These are phyloP conservation scores for Paraphysoderma sedebokerense DNA, from an alignment of 371 early-diverging fungal species.

Conservation along the genomic window DNA sequence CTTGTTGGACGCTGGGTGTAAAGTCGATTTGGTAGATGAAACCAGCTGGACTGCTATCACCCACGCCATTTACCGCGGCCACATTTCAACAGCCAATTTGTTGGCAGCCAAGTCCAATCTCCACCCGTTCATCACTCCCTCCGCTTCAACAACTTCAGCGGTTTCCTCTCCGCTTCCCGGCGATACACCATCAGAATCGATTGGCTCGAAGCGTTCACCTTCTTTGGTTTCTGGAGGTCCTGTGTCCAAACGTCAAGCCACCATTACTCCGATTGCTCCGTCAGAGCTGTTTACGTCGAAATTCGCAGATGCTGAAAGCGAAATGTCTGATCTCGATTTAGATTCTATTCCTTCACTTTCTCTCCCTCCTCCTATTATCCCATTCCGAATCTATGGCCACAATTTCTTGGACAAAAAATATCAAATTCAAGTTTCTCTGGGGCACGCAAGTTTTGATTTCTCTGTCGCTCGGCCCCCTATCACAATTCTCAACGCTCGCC, in stretches of 20 bases:
- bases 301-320: conserved; percentile 4
- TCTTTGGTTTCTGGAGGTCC: not conserved
- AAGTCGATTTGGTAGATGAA: conserved; percentile 62
- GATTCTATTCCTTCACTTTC: conserved; percentile 68
- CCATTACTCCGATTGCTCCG: conserved; percentile 17
- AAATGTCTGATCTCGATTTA: conserved; percentile 25
- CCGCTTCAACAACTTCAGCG: not conserved
- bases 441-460: too few species aligned
- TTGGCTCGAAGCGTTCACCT: too few species aligned
- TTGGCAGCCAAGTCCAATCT: conserved; percentile 1
- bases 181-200: not conserved
- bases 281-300: conserved; percentile 12
- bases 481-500: conserved; percentile 19
- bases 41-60: conserved; percentile 54
- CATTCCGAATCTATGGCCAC: conserved; percentile 90
- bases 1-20: conserved; percentile 62
- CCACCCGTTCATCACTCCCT: not conserved
- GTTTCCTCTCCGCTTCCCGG: not conserved
- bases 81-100: conserved; percentile 20
- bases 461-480: too few species aligned
- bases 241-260: conserved; percentile 2
- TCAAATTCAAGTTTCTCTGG: conserved; percentile 43
- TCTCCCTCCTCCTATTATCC: conserved; percentile 90
- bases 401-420: conserved; percentile 75
- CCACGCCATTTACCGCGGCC: conserved; percentile 27